phyloP scores from a whole-genome alignment of 2,329 filamentous ascomycete species.

The Diaporthe velutina region DNA sequence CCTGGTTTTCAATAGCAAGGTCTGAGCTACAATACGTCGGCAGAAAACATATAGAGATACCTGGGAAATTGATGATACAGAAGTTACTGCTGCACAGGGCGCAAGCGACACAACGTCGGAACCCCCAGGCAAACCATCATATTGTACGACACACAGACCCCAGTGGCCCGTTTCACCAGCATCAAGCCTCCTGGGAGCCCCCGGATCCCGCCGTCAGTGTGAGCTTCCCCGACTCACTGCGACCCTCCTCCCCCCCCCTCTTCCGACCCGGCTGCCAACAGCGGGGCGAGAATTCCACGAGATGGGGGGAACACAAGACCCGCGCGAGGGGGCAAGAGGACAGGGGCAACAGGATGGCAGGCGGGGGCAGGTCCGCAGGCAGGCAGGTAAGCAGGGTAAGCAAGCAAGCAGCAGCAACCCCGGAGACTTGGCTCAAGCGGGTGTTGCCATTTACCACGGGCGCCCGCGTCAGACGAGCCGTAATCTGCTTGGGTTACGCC shows the following conservation, averaged over 20 bases:
- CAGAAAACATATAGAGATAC: background rate
- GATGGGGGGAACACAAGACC: background rate
- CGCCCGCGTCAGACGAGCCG: slow-evolving; percentile 7
- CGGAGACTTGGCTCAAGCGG: background rate
- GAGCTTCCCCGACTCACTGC: background rate
- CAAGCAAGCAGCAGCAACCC: background rate
- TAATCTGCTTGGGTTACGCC: slow-evolving; percentile 15
- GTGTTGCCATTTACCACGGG: background rate
- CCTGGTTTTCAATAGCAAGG: too few species aligned
- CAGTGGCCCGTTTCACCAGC: background rate
- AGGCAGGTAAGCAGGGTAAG: slow-evolving; percentile 1
- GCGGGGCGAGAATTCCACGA: background rate
- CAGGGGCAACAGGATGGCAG: too few species aligned
- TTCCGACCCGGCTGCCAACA: background rate
- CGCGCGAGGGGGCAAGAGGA: background rate
- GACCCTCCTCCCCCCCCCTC: too few species aligned
- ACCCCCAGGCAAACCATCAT: background rate
- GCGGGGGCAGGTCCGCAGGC: background rate
- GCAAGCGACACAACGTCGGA: background rate
- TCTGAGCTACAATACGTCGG: background rate
- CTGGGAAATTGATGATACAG: background rate
- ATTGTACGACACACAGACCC: background rate
- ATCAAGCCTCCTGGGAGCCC: background rate
- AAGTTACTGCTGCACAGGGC: background rate
- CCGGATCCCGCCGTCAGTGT: slow-evolving; percentile 4